Evolutionary conservation across 208 protist species (phyloP), one percentile per base, ranked within the genome.

Genomic region (Wallacemonas sp.): DNA sequence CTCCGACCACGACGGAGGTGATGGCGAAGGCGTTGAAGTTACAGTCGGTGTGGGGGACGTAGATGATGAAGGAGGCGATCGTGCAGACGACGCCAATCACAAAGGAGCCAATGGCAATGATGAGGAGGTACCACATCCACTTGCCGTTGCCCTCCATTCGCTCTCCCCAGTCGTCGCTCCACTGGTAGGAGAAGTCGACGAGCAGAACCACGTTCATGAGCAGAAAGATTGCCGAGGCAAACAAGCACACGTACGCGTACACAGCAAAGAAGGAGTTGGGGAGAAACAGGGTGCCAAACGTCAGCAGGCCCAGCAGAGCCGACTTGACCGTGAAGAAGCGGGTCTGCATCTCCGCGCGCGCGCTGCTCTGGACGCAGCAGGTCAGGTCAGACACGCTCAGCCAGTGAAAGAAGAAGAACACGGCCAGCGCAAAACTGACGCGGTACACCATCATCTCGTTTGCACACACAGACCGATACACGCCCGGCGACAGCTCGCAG

Each of bases 161-260:
- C 31, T 78, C 61, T n/a, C 89, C 82, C 93, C 93, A 98, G 7
- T 87, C 81, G 41, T 98, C 95, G 69, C 87, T 97, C 84, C 95
- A 97, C 38, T 86, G 69, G 74, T 97, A 98, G 32, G 88, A 86
- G 67, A 97, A 98, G 55, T 98, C 97, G 25, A 98, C 91, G 7
- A 98, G 76, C 33, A 98, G 86, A 20, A 98, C 52, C n/a, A 98
- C 79, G 65, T 96, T 95, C 65, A 97, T 79, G 38, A 97, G 38
- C 0, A 97, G 70, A 65, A 96, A 97, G 12, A 96, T 14, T 20
- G 74, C 90, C 18, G 86, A 92, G 22, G 75, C 70, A 67, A 94
- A 74, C n/a, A 97, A 67, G 70, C 87, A 95, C 2, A 91, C 38
- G 50, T 93, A 93, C 26, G 87, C 91, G 74, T 96, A 97, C 2